Evolutionary conservation across 108 stramenopile genomes (phyloP).

Genomic region (Stephanodiscus triporus): DNA sequence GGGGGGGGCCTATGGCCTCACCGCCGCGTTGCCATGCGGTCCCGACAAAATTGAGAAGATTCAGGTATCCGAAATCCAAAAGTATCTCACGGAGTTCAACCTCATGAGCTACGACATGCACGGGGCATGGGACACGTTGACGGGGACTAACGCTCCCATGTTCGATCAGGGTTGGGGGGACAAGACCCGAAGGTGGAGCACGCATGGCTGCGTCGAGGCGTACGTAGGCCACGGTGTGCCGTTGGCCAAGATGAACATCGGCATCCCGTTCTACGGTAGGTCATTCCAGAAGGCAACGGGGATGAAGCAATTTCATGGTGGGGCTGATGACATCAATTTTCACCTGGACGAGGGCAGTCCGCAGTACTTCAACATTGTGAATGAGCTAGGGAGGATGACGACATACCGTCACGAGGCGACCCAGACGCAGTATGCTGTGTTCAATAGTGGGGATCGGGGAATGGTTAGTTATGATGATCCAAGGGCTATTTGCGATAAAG

Average conservation of each 20-base stretch:
- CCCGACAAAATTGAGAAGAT: constrained; percentile 40
- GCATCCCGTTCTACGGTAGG: constrained; percentile 44
- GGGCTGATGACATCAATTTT: constrained; percentile 40
- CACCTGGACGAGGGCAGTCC: constrained; percentile 52
- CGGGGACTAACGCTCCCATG: constrained; percentile 42
- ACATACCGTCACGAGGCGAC: constrained; percentile 45
- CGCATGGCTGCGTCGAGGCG: constrained; percentile 36
- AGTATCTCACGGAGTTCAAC: constrained; percentile 32
- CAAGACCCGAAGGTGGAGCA: constrained; percentile 19
- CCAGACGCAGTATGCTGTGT: constrained; percentile 50
- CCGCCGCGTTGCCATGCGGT: constrained; percentile 46
- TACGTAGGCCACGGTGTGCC: constrained; percentile 16
- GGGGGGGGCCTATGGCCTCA: constrained; percentile 16
- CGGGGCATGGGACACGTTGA: constrained; percentile 40
- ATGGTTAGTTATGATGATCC: constrained; percentile 49
- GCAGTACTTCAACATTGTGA: constrained; percentile 54
- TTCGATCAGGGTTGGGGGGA: constrained; percentile 48
- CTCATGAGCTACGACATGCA: constrained; percentile 47
- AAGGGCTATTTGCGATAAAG: constrained; percentile 50
- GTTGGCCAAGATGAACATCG: constrained; percentile 31
- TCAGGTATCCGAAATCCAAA: constrained; percentile 20
- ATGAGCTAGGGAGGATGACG: constrained; percentile 29
- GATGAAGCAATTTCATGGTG: constrained; percentile 46
- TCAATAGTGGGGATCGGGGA: constrained; percentile 27
- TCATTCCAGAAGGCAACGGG: constrained; percentile 39